Percentiles rank a stretch among this genome's conserved stretches.
phyloP scores from a whole-genome alignment of 2,329 filamentous ascomycete species.

The Didymosphaeria variabile region DNA sequence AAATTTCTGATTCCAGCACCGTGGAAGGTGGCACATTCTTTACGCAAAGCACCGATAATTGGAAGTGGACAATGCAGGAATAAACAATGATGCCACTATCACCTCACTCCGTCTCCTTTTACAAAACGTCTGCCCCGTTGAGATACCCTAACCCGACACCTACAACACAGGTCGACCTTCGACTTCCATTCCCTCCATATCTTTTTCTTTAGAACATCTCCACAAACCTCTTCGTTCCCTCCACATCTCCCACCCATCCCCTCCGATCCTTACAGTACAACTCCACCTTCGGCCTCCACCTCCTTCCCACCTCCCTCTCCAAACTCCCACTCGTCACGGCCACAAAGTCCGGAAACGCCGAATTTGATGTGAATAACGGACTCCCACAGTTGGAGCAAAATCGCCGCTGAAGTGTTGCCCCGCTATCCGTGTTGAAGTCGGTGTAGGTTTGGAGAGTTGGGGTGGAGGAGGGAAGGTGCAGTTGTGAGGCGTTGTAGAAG shows the following conservation, averaged over 20 bases:
- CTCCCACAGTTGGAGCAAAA: constrained; percentile 4
- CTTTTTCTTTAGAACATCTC: neutral
- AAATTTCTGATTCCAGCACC: too few species aligned
- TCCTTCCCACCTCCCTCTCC: neutral
- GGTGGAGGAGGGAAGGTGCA: neutral
- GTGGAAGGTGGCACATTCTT: too few species aligned
- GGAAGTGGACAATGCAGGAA: too few species aligned
- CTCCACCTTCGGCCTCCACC: neutral
- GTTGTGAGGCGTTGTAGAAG: neutral
- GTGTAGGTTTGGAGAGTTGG: neutral
- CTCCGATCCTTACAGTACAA: constrained; percentile 1
- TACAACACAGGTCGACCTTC: too few species aligned
- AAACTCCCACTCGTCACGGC: neutral
- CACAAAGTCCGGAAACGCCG: neutral
- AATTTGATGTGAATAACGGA: neutral
- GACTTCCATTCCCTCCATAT: too few species aligned
- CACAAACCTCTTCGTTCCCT: constrained; percentile 1
- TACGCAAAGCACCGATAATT: too few species aligned
- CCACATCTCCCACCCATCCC: neutral
- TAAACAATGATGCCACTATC: too few species aligned
- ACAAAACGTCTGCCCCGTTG: too few species aligned
- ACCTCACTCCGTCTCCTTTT: too few species aligned
- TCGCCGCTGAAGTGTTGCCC: neutral
- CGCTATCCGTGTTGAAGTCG: neutral
- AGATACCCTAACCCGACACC: too few species aligned